These are phyloP conservation scores for Zychaea mexicana DNA, from an alignment of 371 early-diverging fungal genomes.

Conservation along the genomic window DNA sequence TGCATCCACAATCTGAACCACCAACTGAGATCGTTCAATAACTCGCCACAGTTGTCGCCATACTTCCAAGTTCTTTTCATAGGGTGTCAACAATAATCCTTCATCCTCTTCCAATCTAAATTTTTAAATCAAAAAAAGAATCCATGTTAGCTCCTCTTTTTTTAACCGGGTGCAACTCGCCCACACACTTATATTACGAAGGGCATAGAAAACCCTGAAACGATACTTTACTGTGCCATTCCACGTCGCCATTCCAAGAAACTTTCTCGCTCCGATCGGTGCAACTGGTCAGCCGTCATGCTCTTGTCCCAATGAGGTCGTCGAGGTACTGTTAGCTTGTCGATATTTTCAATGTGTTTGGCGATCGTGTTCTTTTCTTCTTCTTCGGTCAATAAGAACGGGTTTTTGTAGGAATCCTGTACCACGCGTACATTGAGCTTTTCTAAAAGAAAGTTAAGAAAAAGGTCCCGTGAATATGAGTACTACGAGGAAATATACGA, in stretches of 20 bases:
- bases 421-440: slow-evolving; percentile 87
- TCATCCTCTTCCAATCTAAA: slow-evolving; percentile 85
- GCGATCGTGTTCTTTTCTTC: slow-evolving; percentile 75
- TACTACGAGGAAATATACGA: too few relatives aligned
- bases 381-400: slow-evolving; percentile 77
- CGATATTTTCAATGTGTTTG: slow-evolving; percentile 77
- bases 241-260: slow-evolving; percentile 94
- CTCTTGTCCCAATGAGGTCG: slow-evolving; percentile 89
- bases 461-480: too few relatives aligned
- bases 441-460: slow-evolving; percentile 59
- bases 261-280: slow-evolving; percentile 77
- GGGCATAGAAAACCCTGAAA: too few relatives aligned
- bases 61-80: slow-evolving; percentile 98
- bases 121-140: neutral
- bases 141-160: neutral
- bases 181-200: too few relatives aligned
- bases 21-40: slow-evolving; percentile 94
- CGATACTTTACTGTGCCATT: slow-evolving; percentile 66
- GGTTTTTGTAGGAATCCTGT: slow-evolving; percentile 74
- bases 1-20: slow-evolving; percentile 99
- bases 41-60: slow-evolving; percentile 99
- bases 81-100: slow-evolving; percentile 93
- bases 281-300: slow-evolving; percentile 84
- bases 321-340: slow-evolving; percentile 81
- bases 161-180: too few relatives aligned